Evolutionary conservation across 148 eudicot genomes (phyloP).

Genomic region (Amaranthus palmeri): DNA sequence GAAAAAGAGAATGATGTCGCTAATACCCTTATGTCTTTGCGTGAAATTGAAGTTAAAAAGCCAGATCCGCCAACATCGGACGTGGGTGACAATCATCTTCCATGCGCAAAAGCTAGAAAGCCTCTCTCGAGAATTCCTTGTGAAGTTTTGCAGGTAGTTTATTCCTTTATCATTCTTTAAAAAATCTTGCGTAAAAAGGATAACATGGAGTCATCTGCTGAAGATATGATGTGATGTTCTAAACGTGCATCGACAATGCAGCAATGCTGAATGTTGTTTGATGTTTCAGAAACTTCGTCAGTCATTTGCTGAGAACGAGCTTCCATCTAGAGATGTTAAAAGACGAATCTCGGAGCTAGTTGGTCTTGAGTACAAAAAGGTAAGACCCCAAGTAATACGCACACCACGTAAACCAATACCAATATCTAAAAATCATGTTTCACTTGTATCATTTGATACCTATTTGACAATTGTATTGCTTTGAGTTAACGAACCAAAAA

Average conservation of each 20-base stretch:
- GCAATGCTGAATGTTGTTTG: conserved; percentile 16
- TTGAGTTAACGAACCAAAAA: neutral
- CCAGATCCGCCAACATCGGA: conserved; percentile 27
- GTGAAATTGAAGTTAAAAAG: conserved; percentile 42
- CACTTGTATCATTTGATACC: neutral
- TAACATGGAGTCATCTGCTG: neutral
- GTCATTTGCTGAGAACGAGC: conserved; percentile 85
- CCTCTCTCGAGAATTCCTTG: conserved; percentile 58
- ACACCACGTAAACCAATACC: neutral
- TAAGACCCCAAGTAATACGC: conserved; percentile 19
- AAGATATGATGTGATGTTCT: neutral
- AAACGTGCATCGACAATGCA: neutral
- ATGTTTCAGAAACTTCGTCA: conserved; percentile 80
- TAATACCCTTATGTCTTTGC: conserved; percentile 52
- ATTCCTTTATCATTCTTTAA: neutral
- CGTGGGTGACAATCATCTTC: conserved; percentile 26
- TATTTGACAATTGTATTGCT: neutral
- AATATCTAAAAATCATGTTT: neutral
- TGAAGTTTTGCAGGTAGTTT: conserved; percentile 63
- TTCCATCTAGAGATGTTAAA: conserved; percentile 61
- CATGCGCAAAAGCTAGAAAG: conserved; percentile 31
- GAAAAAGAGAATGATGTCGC: conserved; percentile 72
- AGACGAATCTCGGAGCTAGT: conserved; percentile 57
- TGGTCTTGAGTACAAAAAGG: conserved; percentile 76
- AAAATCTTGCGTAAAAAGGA: neutral